Base-by-base conservation (phyloP, 1,284 basidiomycete genomes). In the Marasmius oreades region DNA sequence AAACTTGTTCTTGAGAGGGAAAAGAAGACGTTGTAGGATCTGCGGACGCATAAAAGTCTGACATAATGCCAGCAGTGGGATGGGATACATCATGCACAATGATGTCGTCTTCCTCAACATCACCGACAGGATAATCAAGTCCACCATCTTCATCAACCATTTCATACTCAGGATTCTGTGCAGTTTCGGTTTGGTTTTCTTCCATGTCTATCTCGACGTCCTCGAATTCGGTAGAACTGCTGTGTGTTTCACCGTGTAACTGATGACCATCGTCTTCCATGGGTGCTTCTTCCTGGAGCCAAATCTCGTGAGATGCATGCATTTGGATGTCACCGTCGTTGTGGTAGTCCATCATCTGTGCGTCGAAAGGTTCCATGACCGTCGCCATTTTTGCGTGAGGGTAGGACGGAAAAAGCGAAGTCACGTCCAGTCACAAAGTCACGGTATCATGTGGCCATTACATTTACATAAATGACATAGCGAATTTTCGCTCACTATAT, bases 121-220 rank as follows among this genome's bases (percentile, higher is more conserved):
- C 66, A 34, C 62, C 57, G 55, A 62, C 61, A 56, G 61, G 63
- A 59, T 63, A 65, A 59, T 69, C 67, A 52, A 70, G 71, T 44
- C 68, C 71, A 55, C 78, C 79, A 62, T 85, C 86, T 55, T 78
- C 79, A 62, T 85, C 86, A 18, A 75, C 77, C 88, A 90, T 90
- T 61, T 90, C 88, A 66, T 86, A 90, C 69, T 90, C 88, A 45
- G 73, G 71, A 58, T 78, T 77, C 28, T 76, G 74, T 23, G 65
- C 69, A 3, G 16, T 44, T 37, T 65, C 69, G 22, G 78, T 79
- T 24, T 78, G 71, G 62, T 82, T 80, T 45, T 73, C 70, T 55
- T 86, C 85, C 85, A 90, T 89, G 59, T 90, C 88, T 52, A 90
- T 77, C 66, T 90, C 88, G 51, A 87, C 75, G 47, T 74, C 77